Percentiles rank a stretch among this genome's conserved stretches.
phyloP scores from a whole-genome alignment of 1,284 basidiomycete species.

The Sporisorium graminicola region DNA sequence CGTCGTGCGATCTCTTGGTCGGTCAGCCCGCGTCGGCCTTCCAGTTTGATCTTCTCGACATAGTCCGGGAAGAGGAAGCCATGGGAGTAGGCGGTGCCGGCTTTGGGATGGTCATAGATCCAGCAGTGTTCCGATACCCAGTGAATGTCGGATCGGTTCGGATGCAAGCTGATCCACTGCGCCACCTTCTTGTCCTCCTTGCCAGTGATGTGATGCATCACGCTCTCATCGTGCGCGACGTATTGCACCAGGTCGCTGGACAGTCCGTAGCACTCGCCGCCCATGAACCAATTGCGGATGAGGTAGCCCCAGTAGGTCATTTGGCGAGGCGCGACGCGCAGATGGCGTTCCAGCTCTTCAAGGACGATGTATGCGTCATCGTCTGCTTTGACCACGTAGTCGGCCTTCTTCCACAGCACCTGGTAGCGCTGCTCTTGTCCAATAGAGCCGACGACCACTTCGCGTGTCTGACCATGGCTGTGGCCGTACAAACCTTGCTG shows the following conservation, averaged over 20 bases:
- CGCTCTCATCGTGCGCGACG: conserved; percentile 80
- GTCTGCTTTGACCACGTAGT: conserved; percentile 69
- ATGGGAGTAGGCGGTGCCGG: conserved; percentile 88
- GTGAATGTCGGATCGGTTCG: conserved; percentile 81
- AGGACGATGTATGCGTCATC: conserved; percentile 67
- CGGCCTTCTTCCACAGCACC: conserved; percentile 67
- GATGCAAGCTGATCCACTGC: conserved; percentile 92
- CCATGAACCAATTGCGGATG: conserved; percentile 95
- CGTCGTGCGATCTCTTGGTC: conserved; percentile 66
- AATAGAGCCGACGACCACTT: conserved; percentile 36
- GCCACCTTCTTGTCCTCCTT: conserved; percentile 94
- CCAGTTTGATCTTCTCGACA: conserved; percentile 76
- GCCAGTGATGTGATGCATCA: conserved; percentile 80
- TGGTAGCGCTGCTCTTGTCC: conserved; percentile 46
- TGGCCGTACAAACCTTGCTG: conserved; percentile 18
- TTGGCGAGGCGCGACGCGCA: conserved; percentile 62
- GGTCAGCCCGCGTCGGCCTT: conserved; percentile 70
- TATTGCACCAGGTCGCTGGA: conserved; percentile 91
- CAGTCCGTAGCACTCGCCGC: conserved; percentile 91
- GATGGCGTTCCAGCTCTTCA: conserved; percentile 66
- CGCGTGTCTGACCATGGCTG: conserved; percentile 41
- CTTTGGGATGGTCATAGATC: conserved; percentile 97
- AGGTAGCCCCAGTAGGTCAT: conserved; percentile 74
- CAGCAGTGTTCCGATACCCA: conserved; percentile 95
- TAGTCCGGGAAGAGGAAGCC: conserved; percentile 97